phyloP scores from a whole-genome alignment of 257 asterid genomes.

The Linaria vulgaris region DNA sequence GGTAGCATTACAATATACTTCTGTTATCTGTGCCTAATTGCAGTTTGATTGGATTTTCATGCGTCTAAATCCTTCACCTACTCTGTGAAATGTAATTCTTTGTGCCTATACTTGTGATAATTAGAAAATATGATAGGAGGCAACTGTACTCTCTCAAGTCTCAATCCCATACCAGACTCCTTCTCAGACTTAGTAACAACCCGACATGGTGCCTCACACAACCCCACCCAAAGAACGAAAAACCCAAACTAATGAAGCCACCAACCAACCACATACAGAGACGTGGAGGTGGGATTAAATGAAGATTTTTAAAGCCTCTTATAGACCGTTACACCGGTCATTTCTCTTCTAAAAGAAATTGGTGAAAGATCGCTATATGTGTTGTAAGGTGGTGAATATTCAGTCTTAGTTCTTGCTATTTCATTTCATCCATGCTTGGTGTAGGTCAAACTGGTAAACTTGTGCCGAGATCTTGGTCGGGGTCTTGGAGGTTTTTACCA shows the following conservation, averaged over 20 bases:
- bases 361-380: background rate
- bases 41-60: conserved; percentile 6
- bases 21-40: conserved; percentile 1
- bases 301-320: background rate
- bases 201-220: background rate
- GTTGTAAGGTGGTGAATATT: background rate
- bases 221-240: background rate
- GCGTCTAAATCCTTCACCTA: conserved; percentile 8
- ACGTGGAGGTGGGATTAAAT: background rate
- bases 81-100: background rate
- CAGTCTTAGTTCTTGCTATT: background rate
- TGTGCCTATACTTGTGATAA: background rate
- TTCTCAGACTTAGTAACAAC: background rate
- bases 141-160: background rate
- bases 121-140: background rate
- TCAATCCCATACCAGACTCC: background rate
- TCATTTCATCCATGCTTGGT: conserved; percentile 16
- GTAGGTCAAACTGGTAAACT: conserved; percentile 56
- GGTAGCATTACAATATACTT: conserved; percentile 2
- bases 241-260: background rate
- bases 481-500: conserved; percentile 77
- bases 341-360: conserved; percentile 1
- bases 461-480: conserved; percentile 61
- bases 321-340: background rate
- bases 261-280: background rate